These are phyloP conservation scores for Aspergillus clavatus DNA, from an alignment of 2,329 filamentous ascomycete genomes.

Conservation along the genomic window DNA sequence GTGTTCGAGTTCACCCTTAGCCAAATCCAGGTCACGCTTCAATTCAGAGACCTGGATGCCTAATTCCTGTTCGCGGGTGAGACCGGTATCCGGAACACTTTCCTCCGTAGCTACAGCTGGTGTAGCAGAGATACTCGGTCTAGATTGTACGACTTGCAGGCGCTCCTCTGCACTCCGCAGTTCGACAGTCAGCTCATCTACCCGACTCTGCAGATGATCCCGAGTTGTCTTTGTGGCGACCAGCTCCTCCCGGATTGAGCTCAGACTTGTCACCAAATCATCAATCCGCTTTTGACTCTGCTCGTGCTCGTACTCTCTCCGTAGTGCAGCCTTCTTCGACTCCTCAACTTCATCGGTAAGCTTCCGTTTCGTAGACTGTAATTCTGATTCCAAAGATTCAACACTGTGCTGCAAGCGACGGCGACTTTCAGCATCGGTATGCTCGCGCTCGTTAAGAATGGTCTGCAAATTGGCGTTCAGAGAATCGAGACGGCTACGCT, in stretches of 20 bases:
- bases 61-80: slow-evolving; percentile 71
- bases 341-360: slow-evolving; percentile 79
- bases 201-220: slow-evolving; percentile 82
- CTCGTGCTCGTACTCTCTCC: slow-evolving; percentile 85
- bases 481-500: slow-evolving; percentile 76
- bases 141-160: slow-evolving; percentile 73
- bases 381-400: slow-evolving; percentile 73
- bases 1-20: slow-evolving; percentile 73
- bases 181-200: slow-evolving; percentile 84
- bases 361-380: slow-evolving; percentile 74
- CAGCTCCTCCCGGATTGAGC: slow-evolving; percentile 79
- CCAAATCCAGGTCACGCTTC: slow-evolving; percentile 78
- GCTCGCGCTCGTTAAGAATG: slow-evolving; percentile 85
- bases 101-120: slow-evolving; percentile 41
- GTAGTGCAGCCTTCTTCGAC: slow-evolving; percentile 71
- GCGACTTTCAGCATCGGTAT: slow-evolving; percentile 73
- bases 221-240: slow-evolving; percentile 79
- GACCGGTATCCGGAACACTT: slow-evolving; percentile 51
- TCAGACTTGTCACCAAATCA: slow-evolving; percentile 74
- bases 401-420: slow-evolving; percentile 73
- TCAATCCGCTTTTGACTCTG: slow-evolving; percentile 90
- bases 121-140: slow-evolving; percentile 60
- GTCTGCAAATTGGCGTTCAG: slow-evolving; percentile 80
- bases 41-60: slow-evolving; percentile 79
- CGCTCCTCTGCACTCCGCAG: slow-evolving; percentile 86